These are phyloP conservation scores for Globisporangium yorkense DNA, from an alignment of 352 stramenopile genomes.

Conservation along the genomic window DNA sequence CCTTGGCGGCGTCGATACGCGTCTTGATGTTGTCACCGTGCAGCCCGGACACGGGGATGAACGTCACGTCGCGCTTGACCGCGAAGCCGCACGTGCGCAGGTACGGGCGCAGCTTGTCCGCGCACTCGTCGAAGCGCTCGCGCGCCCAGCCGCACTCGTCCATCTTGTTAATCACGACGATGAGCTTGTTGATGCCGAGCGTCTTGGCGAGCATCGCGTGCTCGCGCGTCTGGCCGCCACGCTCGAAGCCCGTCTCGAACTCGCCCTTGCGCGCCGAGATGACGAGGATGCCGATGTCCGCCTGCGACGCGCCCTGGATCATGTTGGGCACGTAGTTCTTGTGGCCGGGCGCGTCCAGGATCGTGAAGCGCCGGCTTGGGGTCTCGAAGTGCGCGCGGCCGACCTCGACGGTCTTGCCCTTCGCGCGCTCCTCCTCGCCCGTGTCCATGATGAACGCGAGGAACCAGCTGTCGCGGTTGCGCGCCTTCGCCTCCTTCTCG, in stretches of 20 bases:
- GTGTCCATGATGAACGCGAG: constrained; percentile 99
- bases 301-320: constrained; percentile 95
- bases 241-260: constrained; percentile 99
- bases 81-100: constrained; percentile 92
- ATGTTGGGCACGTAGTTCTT: constrained; percentile 99
- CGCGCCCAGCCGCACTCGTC: constrained; percentile 96
- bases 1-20: constrained; percentile 50
- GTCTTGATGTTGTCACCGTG: constrained; percentile 96
- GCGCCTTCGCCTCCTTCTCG: constrained; percentile 96
- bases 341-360: constrained; percentile 98
- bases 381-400: constrained; percentile 97
- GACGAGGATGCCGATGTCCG: constrained; percentile 96
- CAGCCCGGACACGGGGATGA: constrained; percentile 97
- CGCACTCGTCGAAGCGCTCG: constrained; percentile 88
- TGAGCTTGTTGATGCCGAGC: constrained; percentile 96
- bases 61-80: constrained; percentile 97
- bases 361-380: constrained; percentile 94
- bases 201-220: constrained; percentile 99
- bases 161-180: constrained; percentile 99
- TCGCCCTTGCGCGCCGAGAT: constrained; percentile 96
- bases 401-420: constrained; percentile 85
- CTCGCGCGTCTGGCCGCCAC: constrained; percentile 97
- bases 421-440: constrained; percentile 97
- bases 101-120: constrained; percentile 95
- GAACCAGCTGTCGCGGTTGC: constrained; percentile 88